These are phyloP conservation scores for Diddensiella transvaalensis DNA, from an alignment of 805 yeast genomes.

Conservation along the genomic window DNA sequence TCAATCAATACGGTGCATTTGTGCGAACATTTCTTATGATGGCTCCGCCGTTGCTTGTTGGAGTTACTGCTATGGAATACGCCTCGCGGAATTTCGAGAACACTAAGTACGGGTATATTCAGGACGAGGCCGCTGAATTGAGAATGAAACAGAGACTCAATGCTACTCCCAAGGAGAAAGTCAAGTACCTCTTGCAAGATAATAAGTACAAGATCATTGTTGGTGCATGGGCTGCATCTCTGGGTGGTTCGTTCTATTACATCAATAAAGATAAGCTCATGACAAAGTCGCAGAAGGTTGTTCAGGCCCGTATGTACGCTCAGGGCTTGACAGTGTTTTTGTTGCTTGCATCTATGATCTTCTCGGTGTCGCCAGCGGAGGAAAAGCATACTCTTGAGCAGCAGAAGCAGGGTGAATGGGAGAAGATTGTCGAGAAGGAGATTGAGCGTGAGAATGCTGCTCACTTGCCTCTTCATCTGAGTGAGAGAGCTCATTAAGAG, in stretches of 20 bases:
- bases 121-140: slow-evolving; percentile 41
- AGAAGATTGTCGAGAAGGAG: slow-evolving; percentile 44
- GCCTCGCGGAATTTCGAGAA: slow-evolving; percentile 67
- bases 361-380: slow-evolving; percentile 59
- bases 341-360: slow-evolving; percentile 57
- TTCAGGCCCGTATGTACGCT: slow-evolving; percentile 88
- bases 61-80: slow-evolving; percentile 66
- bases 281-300: slow-evolving; percentile 75
- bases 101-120: slow-evolving; percentile 50
- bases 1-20: slow-evolving; percentile 27
- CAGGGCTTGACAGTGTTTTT: slow-evolving; percentile 74
- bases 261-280: slow-evolving; percentile 72
- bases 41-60: slow-evolving; percentile 60
- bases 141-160: neutral
- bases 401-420: slow-evolving; percentile 41
- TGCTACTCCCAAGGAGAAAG: slow-evolving; percentile 6
- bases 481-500: slow-evolving; percentile 5
- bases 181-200: slow-evolving; percentile 41
- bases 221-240: slow-evolving; percentile 74
- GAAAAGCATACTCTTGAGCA: slow-evolving; percentile 40
- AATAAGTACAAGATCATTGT: slow-evolving; percentile 63
- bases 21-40: slow-evolving; percentile 58
- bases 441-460: slow-evolving; percentile 31
- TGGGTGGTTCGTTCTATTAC: slow-evolving; percentile 72
- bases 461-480: slow-evolving; percentile 18